Conservation (phyloP, 2,329 filamentous ascomycete genomes). For the Trichoderma sp. region DNA sequence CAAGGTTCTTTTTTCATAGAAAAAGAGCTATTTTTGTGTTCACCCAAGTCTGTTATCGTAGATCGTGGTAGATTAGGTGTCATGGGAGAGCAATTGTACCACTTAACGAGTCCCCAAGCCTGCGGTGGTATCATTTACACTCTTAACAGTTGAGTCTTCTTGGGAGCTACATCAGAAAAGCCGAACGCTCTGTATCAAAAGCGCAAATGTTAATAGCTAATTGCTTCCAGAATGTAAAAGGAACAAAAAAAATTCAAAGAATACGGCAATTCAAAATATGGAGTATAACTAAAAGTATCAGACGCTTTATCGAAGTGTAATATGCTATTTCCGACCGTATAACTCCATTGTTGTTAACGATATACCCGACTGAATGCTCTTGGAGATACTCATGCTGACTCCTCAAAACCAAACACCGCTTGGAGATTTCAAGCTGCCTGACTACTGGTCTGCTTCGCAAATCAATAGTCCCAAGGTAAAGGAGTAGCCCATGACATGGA, state of each 20-base stretch:
- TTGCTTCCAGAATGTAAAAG: background rate
- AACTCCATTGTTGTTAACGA: constrained; percentile 1
- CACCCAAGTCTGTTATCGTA: constrained; percentile 39
- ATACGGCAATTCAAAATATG: background rate
- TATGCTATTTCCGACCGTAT: constrained; percentile 16
- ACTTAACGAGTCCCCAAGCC: background rate
- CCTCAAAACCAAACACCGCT: background rate
- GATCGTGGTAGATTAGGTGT: constrained; percentile 41
- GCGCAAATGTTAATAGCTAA: background rate
- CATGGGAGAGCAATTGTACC: background rate
- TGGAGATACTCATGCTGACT: background rate
- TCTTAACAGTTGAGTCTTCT: background rate
- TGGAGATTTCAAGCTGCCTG: background rate
- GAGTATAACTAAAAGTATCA: background rate
- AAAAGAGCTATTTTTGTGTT: constrained; percentile 34
- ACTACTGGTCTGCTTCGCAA: background rate
- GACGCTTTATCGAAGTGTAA: constrained; percentile 20
- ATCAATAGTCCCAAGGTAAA: background rate
- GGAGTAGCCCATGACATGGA: background rate
- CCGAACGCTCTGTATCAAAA: background rate
- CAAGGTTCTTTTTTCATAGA: background rate
- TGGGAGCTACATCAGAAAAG: background rate
- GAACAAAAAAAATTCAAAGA: background rate
- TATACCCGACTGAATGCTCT: constrained; percentile 1
- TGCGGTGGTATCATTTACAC: background rate